These are phyloP conservation scores for Hansfordia pulvinata DNA, from an alignment of 2,329 filamentous ascomycete species.

Conservation along the genomic window DNA sequence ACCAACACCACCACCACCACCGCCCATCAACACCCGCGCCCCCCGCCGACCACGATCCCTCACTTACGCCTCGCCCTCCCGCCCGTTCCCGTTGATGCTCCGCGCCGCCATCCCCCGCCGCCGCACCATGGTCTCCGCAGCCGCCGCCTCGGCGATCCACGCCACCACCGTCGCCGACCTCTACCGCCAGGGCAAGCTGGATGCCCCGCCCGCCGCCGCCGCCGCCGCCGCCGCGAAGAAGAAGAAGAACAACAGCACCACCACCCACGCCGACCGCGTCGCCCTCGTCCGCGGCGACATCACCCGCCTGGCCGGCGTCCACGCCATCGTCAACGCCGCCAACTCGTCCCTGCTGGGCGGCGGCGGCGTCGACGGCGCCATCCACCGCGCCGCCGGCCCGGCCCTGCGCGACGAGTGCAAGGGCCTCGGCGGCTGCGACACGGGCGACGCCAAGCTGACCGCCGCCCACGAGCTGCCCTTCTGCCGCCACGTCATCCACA, in stretches of 20 bases:
- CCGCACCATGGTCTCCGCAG: slow-evolving; percentile 23
- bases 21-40: no score
- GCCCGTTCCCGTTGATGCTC: slow-evolving; percentile 6
- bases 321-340: slow-evolving; percentile 88
- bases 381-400: slow-evolving; percentile 70
- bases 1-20: no score
- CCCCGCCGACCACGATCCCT: no score
- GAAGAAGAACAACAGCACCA: no score
- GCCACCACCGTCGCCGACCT: slow-evolving; percentile 49
- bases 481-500: slow-evolving; percentile 73
- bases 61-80: no score
- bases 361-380: slow-evolving; percentile 82
- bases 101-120: slow-evolving; percentile 7
- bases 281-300: slow-evolving; percentile 66
- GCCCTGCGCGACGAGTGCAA: slow-evolving; percentile 56
- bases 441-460: slow-evolving; percentile 76
- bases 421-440: slow-evolving; percentile 57
- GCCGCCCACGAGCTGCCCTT: slow-evolving; percentile 60
- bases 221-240: slow-evolving; percentile 9
- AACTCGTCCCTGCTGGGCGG: slow-evolving; percentile 69
- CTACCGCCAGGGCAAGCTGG: slow-evolving; percentile 45
- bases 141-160: slow-evolving; percentile 40
- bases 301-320: slow-evolving; percentile 60
- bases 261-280: slow-evolving; percentile 53
- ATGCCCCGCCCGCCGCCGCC: slow-evolving; percentile 8